Base-by-base conservation (phyloP, 1,139 yeast species). In the Sugiyamaella japonica region DNA sequence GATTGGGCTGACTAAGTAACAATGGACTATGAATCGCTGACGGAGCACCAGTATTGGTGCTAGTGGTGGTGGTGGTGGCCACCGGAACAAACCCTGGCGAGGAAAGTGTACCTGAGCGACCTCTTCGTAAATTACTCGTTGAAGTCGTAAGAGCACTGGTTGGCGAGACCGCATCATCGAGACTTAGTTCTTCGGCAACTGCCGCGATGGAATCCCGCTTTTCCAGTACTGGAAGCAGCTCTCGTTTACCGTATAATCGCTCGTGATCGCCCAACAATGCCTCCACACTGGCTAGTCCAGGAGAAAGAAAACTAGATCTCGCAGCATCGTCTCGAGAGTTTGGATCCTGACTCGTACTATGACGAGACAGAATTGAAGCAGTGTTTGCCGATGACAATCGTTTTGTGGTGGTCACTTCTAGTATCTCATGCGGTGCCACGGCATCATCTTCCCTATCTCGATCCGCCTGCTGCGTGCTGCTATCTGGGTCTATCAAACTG, bases 261-360 rank as follows among this genome's bases (percentile, higher is more conserved):
- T 59, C 53, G 42, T 63, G 65, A n/a, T 62, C 63, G 15, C 46
- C 42, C 2, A 62, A 52, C 28, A 63, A 49, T 7, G 56, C 51
- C 28, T 56, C 62, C 4, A 61, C 55, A 36, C 56, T 57, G 8
- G 54, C 54, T 5, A 59, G 40, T 10, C 56, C 53, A n/a, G 62
- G 61, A 2, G 62, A 53, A 13, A 53, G 43, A 7, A 50, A 25
- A 41, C 29, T 39, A 16, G 41, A 8, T 17, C 43, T 28, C 4
- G 44, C 23, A 16, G 46, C 25, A 48, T 48, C 51, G 9, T 48
- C 51, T 15, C 46, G 34, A 9, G 13, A 7, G 23, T 15, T 20
- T 36, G 49, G 34, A n/a, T 45, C 49, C 13, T 36, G 16, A 20
- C 32, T 36, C 16, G 45, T 16, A 29, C 34, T 34, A 10, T 37